Conservation (phyloP, 805 yeast genomes). For the Metschnikowia drakensbergensis region DNA sequence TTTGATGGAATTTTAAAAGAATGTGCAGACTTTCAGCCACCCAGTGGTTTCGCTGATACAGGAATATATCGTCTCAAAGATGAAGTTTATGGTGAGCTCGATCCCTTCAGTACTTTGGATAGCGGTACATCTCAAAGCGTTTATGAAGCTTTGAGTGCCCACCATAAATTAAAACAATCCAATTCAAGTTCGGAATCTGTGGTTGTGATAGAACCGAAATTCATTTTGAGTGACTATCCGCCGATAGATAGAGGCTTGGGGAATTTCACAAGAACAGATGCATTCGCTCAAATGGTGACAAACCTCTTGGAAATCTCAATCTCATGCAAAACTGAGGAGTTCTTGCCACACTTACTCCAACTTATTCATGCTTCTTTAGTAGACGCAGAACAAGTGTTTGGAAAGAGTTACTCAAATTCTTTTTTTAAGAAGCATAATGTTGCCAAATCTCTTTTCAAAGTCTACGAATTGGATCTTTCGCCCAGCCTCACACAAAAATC, state of each 20-base stretch:
- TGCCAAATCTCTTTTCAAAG: slow-evolving; percentile 34
- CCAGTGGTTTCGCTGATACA: slow-evolving; percentile 52
- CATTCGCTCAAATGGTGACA: slow-evolving; percentile 54
- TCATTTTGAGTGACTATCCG: slow-evolving; percentile 27
- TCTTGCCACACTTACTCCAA: slow-evolving; percentile 59
- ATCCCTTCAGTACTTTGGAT: slow-evolving; percentile 40
- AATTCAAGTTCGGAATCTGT: slow-evolving; percentile 39
- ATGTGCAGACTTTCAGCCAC: slow-evolving; percentile 61
- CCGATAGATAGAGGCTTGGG: slow-evolving; percentile 42
- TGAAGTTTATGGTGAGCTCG: slow-evolving; percentile 50
- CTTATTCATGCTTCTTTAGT: slow-evolving; percentile 60
- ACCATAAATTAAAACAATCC: slow-evolving; percentile 25
- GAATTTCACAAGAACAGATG: slow-evolving; percentile 45
- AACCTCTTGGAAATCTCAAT: slow-evolving; percentile 55
- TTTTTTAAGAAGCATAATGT: slow-evolving; percentile 49
- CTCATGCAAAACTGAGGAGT: slow-evolving; percentile 49
- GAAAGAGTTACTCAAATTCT: slow-evolving; percentile 38
- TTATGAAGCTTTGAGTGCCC: slow-evolving; percentile 36
- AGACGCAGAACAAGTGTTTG: slow-evolving; percentile 46
- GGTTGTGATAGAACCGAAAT: slow-evolving; percentile 39
- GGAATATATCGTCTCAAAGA: slow-evolving; percentile 69
- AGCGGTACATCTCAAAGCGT: slow-evolving; percentile 49
- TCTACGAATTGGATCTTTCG: slow-evolving; percentile 46
- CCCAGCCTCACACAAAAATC: slow-evolving; percentile 43
- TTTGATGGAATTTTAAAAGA: slow-evolving; percentile 55